These are phyloP conservation scores for Zea mays DNA, from an alignment of 176 grass and related monocot genomes.

Conservation along the genomic window DNA sequence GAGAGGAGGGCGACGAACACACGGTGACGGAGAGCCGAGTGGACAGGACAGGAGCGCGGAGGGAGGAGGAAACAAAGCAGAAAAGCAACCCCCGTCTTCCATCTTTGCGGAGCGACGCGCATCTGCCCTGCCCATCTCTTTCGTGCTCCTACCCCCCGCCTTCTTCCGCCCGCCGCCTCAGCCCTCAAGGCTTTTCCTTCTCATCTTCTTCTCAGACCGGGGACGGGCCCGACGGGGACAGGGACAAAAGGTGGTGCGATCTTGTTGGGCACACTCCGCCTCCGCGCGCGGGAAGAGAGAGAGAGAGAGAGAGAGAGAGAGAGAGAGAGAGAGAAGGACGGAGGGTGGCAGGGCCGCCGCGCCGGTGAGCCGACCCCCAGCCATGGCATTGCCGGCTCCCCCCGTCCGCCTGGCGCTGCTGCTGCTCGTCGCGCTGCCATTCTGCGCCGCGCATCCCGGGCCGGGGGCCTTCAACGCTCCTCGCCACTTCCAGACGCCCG, in stretches of 20 bases:
- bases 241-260: slow-evolving; percentile 5
- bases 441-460: slow-evolving; percentile 34
- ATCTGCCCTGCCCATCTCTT: background rate
- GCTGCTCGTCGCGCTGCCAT: slow-evolving; percentile 47
- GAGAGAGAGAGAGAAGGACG: too few species aligned
- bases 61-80: background rate
- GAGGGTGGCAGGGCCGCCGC: background rate
- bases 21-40: too few species aligned
- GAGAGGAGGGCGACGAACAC: background rate
- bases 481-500: slow-evolving; percentile 23
- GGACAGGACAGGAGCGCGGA: background rate
- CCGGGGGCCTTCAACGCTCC: background rate
- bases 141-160: slow-evolving; percentile 18
- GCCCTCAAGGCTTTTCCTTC: slow-evolving; percentile 24
- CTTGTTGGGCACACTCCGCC: slow-evolving; percentile 29
- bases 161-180: too few species aligned
- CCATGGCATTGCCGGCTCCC: slow-evolving; percentile 57
- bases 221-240: background rate
- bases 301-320: too few species aligned
- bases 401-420: slow-evolving; percentile 38
- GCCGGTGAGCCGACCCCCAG: background rate
- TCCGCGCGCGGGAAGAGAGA: background rate
- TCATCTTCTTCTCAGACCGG: background rate
- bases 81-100: background rate
- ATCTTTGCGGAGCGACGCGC: background rate